Conservation (phyloP, 2,329 filamentous ascomycete species). For the Alternaria infectoria region DNA sequence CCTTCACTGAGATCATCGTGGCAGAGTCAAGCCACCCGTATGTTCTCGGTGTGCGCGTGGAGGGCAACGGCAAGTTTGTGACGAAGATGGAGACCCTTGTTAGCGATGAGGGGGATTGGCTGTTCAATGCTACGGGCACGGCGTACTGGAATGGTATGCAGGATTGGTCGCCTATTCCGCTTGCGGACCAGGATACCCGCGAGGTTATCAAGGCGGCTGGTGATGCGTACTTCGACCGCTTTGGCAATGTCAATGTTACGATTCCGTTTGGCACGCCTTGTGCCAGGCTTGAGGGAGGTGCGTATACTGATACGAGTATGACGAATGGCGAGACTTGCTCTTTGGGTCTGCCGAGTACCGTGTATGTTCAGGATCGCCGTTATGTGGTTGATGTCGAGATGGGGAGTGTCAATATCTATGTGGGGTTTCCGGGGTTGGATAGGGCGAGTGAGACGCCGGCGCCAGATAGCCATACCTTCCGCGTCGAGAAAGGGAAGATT, state of each 20-base stretch:
- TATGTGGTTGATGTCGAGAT: slow-evolving; percentile 36
- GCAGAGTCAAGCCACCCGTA: slow-evolving; percentile 23
- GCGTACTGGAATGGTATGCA: slow-evolving; percentile 20
- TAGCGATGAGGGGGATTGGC: slow-evolving; percentile 30
- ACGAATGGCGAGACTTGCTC: slow-evolving; percentile 25
- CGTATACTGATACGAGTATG: slow-evolving; percentile 24
- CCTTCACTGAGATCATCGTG: slow-evolving; percentile 30
- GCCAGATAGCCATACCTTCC: slow-evolving; percentile 36
- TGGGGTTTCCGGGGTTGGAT: slow-evolving; percentile 31
- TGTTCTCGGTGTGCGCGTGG: slow-evolving; percentile 27
- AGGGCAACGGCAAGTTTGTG: slow-evolving; percentile 18
- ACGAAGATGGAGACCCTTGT: slow-evolving; percentile 30
- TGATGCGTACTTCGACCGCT: slow-evolving; percentile 30
- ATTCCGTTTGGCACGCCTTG: slow-evolving; percentile 35
- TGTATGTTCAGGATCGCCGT: slow-evolving; percentile 26
- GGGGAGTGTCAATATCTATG: slow-evolving; percentile 33
- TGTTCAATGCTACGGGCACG: slow-evolving; percentile 28
- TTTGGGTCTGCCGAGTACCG: slow-evolving; percentile 29
- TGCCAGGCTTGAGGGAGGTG: slow-evolving; percentile 33
- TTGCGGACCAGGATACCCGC: slow-evolving; percentile 13
- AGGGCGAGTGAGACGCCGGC: slow-evolving; percentile 12
- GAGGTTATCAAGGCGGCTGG: slow-evolving; percentile 30
- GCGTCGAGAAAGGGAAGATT: slow-evolving; percentile 32
- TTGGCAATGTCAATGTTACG: slow-evolving; percentile 19
- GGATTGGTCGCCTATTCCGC: slow-evolving; percentile 24